Base-by-base conservation (phyloP, 495 filamentous ascomycete species). In the Talaromyces nanjingensis region DNA sequence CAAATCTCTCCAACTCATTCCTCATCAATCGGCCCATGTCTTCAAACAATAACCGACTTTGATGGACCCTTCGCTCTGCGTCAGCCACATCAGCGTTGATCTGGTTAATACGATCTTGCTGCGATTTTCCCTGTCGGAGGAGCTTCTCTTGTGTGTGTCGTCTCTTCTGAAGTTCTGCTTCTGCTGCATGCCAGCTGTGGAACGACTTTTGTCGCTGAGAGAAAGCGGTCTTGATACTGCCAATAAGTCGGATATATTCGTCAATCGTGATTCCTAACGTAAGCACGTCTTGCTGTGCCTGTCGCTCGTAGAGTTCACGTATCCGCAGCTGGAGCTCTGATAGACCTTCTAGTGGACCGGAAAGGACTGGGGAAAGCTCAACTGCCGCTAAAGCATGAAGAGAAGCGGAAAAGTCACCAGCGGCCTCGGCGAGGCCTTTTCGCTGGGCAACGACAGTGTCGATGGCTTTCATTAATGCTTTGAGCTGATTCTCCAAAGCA, bases 261-360 rank as follows among this genome's bases (percentile, higher is more conserved):
- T 98, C 94, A 59, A 98, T 90, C 42, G 96, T 97, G 69, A 97
- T 98, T 20, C 96, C 96, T 20, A 98, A 82, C 0, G 94, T 98
- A 31, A 98, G 83, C 37, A 98, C 88, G 73, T 98, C 94, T 74
- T 98, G 94, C 77, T 96, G 92, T 6, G 94, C 94, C 76, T 98
- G 94, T 24, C 94, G 91, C 63, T 97, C 91, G 71, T 98, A 97
- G 5, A 98, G 84, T 66, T 98, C 94, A 58, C 90, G 87, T 67
- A 98, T 96, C 45, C 93, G 91, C 60, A 96, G 77, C 75, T 98
- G 94, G 1, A 98, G 83, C 66, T 96, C 92, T 6, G 92, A 96
- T 8, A 98, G 83, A 9, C 89, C 89, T 70, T 96, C 93, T 7
- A 98, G 81, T 2, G 96, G 93, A 0, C 85, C 87, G 5, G 96